Conservation (phyloP, 768 basidiomycete species). For the Lactifluus echinatus region DNA sequence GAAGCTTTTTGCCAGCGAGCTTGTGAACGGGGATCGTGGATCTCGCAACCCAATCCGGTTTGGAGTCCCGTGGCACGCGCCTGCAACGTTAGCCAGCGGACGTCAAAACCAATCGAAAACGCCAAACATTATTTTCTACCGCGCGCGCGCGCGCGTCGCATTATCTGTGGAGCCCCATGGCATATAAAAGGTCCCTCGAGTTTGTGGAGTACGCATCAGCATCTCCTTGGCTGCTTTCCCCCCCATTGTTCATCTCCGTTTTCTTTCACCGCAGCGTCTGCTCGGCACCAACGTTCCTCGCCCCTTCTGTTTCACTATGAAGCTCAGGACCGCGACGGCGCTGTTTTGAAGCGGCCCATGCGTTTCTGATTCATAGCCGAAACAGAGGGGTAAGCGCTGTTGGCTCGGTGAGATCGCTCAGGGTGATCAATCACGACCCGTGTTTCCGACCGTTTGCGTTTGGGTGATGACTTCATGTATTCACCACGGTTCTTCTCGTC, state of each 20-base stretch:
- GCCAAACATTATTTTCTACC: neutral
- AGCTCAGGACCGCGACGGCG: constrained; percentile 11
- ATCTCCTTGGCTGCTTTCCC: neutral
- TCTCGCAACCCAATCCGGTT: constrained; percentile 7
- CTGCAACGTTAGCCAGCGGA: constrained; percentile 1
- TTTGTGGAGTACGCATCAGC: neutral
- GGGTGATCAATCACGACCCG: neutral
- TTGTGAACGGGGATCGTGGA: neutral
- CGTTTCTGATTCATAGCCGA: constrained; percentile 19
- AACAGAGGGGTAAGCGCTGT: constrained; percentile 15
- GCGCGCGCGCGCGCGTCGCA: neutral
- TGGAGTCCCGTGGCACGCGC: constrained; percentile 1
- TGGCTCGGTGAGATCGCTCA: constrained; percentile 5
- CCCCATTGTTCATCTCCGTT: neutral
- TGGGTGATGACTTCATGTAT: too few relatives aligned
- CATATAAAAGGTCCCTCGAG: constrained; percentile 11
- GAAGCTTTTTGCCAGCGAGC: neutral
- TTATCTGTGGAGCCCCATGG: neutral
- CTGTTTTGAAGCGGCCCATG: neutral
- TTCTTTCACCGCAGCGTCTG: neutral
- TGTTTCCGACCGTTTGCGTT: too few relatives aligned
- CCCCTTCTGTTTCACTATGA: constrained; percentile 10
- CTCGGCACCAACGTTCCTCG: constrained; percentile 7
- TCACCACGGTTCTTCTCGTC: neutral
- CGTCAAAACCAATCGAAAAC: constrained; percentile 8